A percentile compares a stretch with the other conserved stretches of the same genome.
Conservation (phyloP, 306 rosid species). For the Cucumis melo region DNA sequence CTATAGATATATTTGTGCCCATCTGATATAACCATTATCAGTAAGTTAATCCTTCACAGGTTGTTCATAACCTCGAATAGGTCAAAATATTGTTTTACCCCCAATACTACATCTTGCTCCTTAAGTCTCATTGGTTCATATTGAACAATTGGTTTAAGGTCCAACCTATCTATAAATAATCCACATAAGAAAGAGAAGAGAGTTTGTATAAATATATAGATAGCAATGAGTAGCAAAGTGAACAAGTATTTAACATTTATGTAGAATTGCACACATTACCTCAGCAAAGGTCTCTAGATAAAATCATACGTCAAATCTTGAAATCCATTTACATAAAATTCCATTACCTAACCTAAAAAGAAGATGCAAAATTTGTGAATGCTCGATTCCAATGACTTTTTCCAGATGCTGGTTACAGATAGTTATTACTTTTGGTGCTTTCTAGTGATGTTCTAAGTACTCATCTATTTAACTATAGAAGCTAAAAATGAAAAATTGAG, state of each 20-base stretch:
- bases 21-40: too few relatives aligned
- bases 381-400: conserved; percentile 70
- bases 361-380: conserved; percentile 75
- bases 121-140: too few relatives aligned
- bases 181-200: too few relatives aligned
- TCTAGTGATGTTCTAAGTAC: background rate
- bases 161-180: too few relatives aligned
- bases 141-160: too few relatives aligned
- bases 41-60: too few relatives aligned
- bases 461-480: background rate
- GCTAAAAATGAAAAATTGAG: background rate
- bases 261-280: conserved; percentile 29
- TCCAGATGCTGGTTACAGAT: conserved; percentile 72
- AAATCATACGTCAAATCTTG: conserved; percentile 93
- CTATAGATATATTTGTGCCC: too few relatives aligned
- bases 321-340: conserved; percentile 75
- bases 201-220: background rate
- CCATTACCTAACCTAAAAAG: conserved; percentile 76
- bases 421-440: background rate
- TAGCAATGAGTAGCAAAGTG: background rate
- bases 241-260: background rate
- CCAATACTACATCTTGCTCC: too few relatives aligned
- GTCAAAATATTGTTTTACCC: too few relatives aligned
- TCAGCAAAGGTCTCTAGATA: conserved; percentile 77
- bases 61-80: too few relatives aligned